Base-by-base conservation (phyloP, 495 filamentous ascomycete genomes). In the Amorphotheca resinae region DNA sequence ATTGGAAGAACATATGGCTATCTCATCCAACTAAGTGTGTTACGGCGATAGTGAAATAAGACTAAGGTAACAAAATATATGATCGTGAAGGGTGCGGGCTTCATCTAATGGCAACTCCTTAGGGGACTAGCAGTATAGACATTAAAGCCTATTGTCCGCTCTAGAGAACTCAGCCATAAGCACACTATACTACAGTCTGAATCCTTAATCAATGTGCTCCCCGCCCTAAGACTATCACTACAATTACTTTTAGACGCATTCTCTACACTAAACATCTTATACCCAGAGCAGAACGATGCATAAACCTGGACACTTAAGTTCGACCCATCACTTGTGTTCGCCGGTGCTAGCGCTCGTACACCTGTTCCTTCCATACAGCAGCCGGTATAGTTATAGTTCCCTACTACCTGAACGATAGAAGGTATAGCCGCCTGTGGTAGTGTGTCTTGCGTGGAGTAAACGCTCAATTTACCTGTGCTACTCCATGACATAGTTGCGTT, bases 401-500 rank as follows among this genome's bases (percentile, higher is more conserved):
- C 45, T 11, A 50, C 36, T 18, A 22, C 35, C 1, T 42, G 46
- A 9, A 42, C 44, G 21, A 39, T 49, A 18, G 36, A 32, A 4
- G 44, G 46, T 51, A 54, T 25, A 1, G 42, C 33, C 20, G 43
- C 4, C 15, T 15, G 42, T 45, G 9, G 42, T 15, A 16, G 31
- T 34, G n/a, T n/a, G 20, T 11, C 23, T 25, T 1, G 11, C 2
- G 87, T 86, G 65, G 89, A 89, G 21, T 78, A 74, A 48, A 86
- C 80, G 44, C 66, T 94, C 43, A 78, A 31, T 6, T 22, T 17
- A n/a, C 26, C 26, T 1, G 25, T 4, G 7, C 47, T 36, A 39
- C 72, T 72, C 42, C 67, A 71, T 38, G 60, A 61, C 48, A 66
- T 48, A 28, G 37, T 54, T 2, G 76, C 17, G 59, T 96, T 49